Percentiles rank a stretch among this genome's conserved stretches.
These are phyloP conservation scores for Tolypocladium nubicola DNA, from an alignment of 2,329 filamentous ascomycete species.

Conservation along the genomic window DNA sequence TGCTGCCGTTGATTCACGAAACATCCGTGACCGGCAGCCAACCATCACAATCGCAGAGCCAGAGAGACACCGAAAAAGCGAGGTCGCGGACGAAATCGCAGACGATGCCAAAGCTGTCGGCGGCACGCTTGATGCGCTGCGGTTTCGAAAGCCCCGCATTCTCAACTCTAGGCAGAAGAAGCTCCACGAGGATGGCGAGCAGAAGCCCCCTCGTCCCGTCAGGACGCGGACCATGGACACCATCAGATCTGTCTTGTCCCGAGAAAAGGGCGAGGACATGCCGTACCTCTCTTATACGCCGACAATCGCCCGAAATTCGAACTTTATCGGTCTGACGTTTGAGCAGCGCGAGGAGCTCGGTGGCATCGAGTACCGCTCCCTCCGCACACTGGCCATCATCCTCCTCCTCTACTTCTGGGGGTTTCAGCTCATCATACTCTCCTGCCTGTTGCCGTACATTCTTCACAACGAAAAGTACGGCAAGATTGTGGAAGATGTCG, in stretches of 20 bases:
- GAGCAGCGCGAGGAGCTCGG: constrained; percentile 91
- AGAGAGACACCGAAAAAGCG: constrained; percentile 24
- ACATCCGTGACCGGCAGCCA: constrained; percentile 29
- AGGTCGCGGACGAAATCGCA: constrained; percentile 25
- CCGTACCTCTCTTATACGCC: constrained; percentile 93
- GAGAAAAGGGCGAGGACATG: constrained; percentile 48
- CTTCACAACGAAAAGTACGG: constrained; percentile 51
- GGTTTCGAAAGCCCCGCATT: constrained; percentile 31
- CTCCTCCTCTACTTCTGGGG: constrained; percentile 72
- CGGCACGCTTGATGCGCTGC: constrained; percentile 28
- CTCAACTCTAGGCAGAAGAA: constrained; percentile 27
- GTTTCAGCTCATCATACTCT: constrained; percentile 67
- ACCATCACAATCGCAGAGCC: constrained; percentile 62
- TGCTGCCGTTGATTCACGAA: constrained; percentile 9
- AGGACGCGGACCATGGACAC: constrained; percentile 44
- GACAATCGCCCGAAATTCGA: constrained; percentile 85
- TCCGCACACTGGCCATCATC: constrained; percentile 76
- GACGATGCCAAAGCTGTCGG: constrained; percentile 32
- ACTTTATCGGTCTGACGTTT: constrained; percentile 78
- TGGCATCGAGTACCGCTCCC: constrained; percentile 87
- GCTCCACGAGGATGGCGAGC: constrained; percentile 24
- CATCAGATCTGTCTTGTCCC: constrained; percentile 45
- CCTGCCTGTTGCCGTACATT: constrained; percentile 76
- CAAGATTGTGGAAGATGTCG: constrained; percentile 47
- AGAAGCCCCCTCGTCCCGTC: constrained; percentile 11